Base-by-base conservation (phyloP, 139 green algal genomes). In the Picochlorum sp. region DNA sequence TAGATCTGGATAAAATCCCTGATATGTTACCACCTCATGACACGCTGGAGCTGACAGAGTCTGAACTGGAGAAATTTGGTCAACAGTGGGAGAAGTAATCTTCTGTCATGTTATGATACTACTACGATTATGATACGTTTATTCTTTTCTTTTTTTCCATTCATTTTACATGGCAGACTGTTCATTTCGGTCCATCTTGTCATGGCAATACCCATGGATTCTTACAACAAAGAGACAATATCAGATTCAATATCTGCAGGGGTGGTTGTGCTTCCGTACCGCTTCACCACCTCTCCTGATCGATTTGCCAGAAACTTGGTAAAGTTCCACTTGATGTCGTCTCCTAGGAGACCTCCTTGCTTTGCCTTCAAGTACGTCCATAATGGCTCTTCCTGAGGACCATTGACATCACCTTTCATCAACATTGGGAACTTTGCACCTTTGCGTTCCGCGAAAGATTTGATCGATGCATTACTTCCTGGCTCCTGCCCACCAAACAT, bases 401-500 rank as follows among this genome's bases (percentile, higher is more conserved):
- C 80, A 52, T 88, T 89, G 3, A 91, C 82, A 21, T 92, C 81
- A 15, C 81, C 64, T 72, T 91, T 92, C 63, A 49, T 54, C 57
- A 88, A 75, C 41, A 92, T 80, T 21, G 80, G 80, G 55, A 84
- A 84, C 13, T 73, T 72, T 47, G 67, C 63, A 6, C 77, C 79
- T 62, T 83, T 81, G 13, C 62, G 66, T 26, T 74, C 62, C 1
- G 84, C 83, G 74, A 92, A 92, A n/a, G 58, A 49, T 70, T 85
- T 88, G 62, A 92, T 88, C 38, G 89, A 63, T 18, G 51, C 49
- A 68, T 86, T 72, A 65, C 24, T 68, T 23, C 81, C 86, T 6
- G 86, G 86, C 72, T 94, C 86, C 70, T 94, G 85, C 4, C 59
- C 21, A 44, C 85, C 83, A 62, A 94, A 90, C 69, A 88, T 79